Conservation (phyloP, 169 alveolate genomes). For the Plasmodium gallinaceum region DNA sequence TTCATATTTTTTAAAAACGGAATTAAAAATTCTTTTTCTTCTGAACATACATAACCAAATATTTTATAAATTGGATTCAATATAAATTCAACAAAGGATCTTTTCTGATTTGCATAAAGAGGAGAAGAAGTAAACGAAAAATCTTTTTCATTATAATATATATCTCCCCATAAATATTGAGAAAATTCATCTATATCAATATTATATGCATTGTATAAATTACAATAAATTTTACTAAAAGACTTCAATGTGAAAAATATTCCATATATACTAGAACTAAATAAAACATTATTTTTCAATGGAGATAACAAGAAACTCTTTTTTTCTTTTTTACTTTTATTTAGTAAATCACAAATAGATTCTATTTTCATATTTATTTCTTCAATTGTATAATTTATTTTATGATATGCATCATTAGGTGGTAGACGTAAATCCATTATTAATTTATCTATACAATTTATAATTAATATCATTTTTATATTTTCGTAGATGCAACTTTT, state of each 20-base stretch:
- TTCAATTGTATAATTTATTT: slow-evolving; percentile 89
- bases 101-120: slow-evolving; percentile 85
- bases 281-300: slow-evolving; percentile 94
- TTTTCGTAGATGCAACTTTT: slow-evolving; percentile 88
- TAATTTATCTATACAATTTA: slow-evolving; percentile 97
- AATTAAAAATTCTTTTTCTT: slow-evolving; percentile 95
- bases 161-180: slow-evolving; percentile 93
- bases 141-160: slow-evolving; percentile 87
- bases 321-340: slow-evolving; percentile 44
- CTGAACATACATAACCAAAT: slow-evolving; percentile 94
- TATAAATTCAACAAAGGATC: slow-evolving; percentile 97
- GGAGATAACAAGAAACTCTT: slow-evolving; percentile 91
- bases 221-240: slow-evolving; percentile 92
- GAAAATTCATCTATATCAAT: slow-evolving; percentile 86
- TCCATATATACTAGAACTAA: slow-evolving; percentile 95
- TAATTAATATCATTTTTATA: slow-evolving; percentile 85
- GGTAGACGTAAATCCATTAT: slow-evolving; percentile 97
- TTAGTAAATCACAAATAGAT: slow-evolving; percentile 62
- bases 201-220: slow-evolving; percentile 78
- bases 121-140: slow-evolving; percentile 85
- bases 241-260: slow-evolving; percentile 94
- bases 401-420: slow-evolving; percentile 99
- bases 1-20: slow-evolving; percentile 89
- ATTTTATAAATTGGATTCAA: slow-evolving; percentile 98
- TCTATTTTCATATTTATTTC: slow-evolving; percentile 79